phyloP scores from a whole-genome alignment of 805 yeast species.

The Suhomyces canberraensis region DNA sequence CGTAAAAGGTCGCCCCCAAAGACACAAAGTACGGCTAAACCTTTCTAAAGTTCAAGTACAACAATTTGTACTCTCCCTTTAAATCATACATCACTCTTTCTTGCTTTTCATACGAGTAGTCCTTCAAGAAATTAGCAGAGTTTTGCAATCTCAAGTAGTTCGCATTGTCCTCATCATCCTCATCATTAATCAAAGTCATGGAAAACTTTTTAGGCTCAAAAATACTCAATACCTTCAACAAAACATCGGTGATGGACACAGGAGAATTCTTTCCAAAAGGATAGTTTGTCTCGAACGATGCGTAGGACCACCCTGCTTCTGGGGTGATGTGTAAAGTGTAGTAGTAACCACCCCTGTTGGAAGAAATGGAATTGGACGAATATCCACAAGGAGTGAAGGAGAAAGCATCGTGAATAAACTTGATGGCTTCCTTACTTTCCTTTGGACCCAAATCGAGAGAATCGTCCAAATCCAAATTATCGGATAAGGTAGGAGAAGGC shows the following conservation, averaged over 20 bases:
- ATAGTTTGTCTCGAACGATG: slow-evolving; percentile 89
- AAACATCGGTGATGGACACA: slow-evolving; percentile 51
- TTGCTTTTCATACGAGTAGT: slow-evolving; percentile 50
- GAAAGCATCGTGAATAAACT: slow-evolving; percentile 75
- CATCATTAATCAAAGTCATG: slow-evolving; percentile 34
- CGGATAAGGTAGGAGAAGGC: slow-evolving; percentile 34
- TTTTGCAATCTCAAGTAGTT: slow-evolving; percentile 13
- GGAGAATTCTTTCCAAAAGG: slow-evolving; percentile 41
- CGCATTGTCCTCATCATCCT: slow-evolving; percentile 8
- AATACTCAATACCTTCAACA: slow-evolving; percentile 55
- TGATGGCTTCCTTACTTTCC: neutral
- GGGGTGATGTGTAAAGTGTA: slow-evolving; percentile 94
- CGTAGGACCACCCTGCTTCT: slow-evolving; percentile 91
- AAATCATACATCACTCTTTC: slow-evolving; percentile 75
- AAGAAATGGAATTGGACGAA: slow-evolving; percentile 78
- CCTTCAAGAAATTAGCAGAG: slow-evolving; percentile 28
- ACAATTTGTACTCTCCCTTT: slow-evolving; percentile 62
- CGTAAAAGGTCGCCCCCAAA: too few relatives aligned
- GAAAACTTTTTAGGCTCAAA: slow-evolving; percentile 79
- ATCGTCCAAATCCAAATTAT: slow-evolving; percentile 23
- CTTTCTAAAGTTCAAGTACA: slow-evolving; percentile 66
- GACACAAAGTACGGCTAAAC: too few relatives aligned
- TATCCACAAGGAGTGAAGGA: slow-evolving; percentile 94
- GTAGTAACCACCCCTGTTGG: slow-evolving; percentile 45
- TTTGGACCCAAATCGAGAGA: slow-evolving; percentile 2